Conservation (phyloP, 2,329 filamentous ascomycete genomes). For the Trichoderma brevicompactum region DNA sequence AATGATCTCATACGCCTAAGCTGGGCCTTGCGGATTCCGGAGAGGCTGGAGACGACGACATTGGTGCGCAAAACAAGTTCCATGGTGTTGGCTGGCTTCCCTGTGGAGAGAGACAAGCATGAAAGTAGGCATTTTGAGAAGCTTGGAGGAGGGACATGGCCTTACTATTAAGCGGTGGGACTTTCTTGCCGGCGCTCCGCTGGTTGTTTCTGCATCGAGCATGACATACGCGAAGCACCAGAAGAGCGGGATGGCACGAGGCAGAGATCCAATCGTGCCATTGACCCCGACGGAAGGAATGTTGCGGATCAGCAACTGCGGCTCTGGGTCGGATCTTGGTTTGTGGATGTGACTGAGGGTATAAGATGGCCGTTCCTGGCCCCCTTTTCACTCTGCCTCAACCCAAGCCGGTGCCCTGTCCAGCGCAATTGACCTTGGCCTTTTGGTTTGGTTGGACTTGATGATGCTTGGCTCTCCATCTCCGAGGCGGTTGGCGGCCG, state of each 20-base stretch:
- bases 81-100: not conserved
- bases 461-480: conserved; percentile 19
- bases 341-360: not conserved
- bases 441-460: not conserved
- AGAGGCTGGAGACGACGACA: conserved; percentile 7
- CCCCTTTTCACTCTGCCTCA: not conserved
- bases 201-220: not conserved
- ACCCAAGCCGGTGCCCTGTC: not conserved
- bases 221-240: not conserved
- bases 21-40: not conserved
- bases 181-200: conserved; percentile 2
- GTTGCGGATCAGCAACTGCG: not conserved
- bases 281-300: conserved; percentile 23
- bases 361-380: conserved; percentile 6
- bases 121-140: conserved; percentile 25
- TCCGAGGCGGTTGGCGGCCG: conserved; percentile 12
- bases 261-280: conserved; percentile 11
- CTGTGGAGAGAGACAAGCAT: conserved; percentile 19
- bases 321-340: not conserved
- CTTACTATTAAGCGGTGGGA: conserved; percentile 1
- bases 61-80: conserved; percentile 19
- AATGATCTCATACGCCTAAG: conserved; percentile 13
- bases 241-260: conserved; percentile 1
- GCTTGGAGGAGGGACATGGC: conserved; percentile 6
- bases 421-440: not conserved